phyloP scores from a whole-genome alignment of 1,284 basidiomycete genomes.

The Rhodotorula sp. region DNA sequence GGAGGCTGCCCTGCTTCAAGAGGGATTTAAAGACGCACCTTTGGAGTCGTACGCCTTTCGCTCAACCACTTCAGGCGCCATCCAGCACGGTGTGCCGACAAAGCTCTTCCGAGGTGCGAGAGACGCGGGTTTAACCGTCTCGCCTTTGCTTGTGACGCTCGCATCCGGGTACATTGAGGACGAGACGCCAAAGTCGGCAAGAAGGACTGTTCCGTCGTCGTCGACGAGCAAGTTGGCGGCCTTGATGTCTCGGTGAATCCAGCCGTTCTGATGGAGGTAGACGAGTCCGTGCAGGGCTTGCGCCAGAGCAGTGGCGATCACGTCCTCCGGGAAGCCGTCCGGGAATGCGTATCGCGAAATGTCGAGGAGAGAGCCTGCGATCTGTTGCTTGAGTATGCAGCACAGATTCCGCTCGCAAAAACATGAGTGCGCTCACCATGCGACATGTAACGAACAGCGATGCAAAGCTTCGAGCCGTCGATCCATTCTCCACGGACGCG shows the following conservation, averaged over 20 bases:
- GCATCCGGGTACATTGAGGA: slow-evolving; percentile 65
- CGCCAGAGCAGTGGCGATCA: slow-evolving; percentile 74
- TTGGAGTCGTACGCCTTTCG: slow-evolving; percentile 77
- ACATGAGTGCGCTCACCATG: slow-evolving; percentile 54
- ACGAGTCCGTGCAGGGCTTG: slow-evolving; percentile 80
- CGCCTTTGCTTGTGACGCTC: slow-evolving; percentile 5
- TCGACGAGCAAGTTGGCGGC: slow-evolving; percentile 84
- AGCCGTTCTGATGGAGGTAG: slow-evolving; percentile 81
- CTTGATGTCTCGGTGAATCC: slow-evolving; percentile 82
- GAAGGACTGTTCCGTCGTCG: slow-evolving; percentile 70
- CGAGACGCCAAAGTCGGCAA: slow-evolving; percentile 84
- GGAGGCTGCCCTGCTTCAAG: neutral
- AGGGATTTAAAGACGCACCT: slow-evolving; percentile 27
- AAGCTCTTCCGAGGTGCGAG: slow-evolving; percentile 70
- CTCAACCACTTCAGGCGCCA: slow-evolving; percentile 86
- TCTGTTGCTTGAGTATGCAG: neutral
- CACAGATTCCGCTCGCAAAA: too few relatives aligned
- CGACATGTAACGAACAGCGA: slow-evolving; percentile 79
- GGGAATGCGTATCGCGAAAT: slow-evolving; percentile 66
- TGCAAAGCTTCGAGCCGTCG: slow-evolving; percentile 74
- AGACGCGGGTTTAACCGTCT: slow-evolving; percentile 50
- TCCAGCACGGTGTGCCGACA: slow-evolving; percentile 91
- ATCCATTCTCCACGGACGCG: slow-evolving; percentile 87
- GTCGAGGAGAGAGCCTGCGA: slow-evolving; percentile 39
- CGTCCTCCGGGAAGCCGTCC: slow-evolving; percentile 81